A percentile compares a stretch with the other conserved stretches of the same genome.
These are phyloP conservation scores for Lablab purpureus DNA, from an alignment of 306 rosid genomes.

Conservation along the genomic window DNA sequence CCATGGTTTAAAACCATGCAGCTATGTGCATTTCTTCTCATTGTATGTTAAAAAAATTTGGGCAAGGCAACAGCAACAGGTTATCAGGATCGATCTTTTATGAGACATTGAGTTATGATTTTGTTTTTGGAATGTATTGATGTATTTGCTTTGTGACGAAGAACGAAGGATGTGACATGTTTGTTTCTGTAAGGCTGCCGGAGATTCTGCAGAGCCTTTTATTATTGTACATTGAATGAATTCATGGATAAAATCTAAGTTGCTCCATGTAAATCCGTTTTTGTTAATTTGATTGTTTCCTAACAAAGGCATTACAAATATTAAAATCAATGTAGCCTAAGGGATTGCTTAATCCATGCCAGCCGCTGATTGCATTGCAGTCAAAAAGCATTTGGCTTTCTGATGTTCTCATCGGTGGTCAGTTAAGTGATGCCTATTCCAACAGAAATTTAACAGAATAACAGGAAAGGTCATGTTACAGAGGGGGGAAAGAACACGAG, in stretches of 20 bases:
- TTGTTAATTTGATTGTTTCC: not conserved
- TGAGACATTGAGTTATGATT: not conserved
- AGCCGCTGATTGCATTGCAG: not conserved
- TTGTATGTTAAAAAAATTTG: not conserved
- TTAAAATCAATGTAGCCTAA: not conserved
- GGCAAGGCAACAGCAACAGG: not conserved
- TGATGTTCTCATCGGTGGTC: not conserved
- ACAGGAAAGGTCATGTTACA: not conserved
- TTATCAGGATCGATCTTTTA: not conserved
- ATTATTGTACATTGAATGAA: not conserved
- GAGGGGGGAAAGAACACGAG: not conserved
- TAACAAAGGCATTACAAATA: not conserved
- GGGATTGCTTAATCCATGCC: not conserved
- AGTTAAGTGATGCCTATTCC: not conserved
- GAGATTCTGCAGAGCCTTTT: conserved; percentile 2
- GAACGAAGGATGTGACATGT: not conserved
- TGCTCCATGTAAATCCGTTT: not conserved
- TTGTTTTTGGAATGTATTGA: not conserved
- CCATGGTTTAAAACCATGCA: not conserved
- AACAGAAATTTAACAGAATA: not conserved
- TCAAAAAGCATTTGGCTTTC: not conserved
- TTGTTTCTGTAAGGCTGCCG: not conserved
- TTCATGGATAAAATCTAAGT: not conserved
- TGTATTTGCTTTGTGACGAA: not conserved
- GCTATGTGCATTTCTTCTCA: not conserved